Base-by-base conservation (phyloP, 2,329 filamentous ascomycete species). In the Tolypocladium tundrense region DNA sequence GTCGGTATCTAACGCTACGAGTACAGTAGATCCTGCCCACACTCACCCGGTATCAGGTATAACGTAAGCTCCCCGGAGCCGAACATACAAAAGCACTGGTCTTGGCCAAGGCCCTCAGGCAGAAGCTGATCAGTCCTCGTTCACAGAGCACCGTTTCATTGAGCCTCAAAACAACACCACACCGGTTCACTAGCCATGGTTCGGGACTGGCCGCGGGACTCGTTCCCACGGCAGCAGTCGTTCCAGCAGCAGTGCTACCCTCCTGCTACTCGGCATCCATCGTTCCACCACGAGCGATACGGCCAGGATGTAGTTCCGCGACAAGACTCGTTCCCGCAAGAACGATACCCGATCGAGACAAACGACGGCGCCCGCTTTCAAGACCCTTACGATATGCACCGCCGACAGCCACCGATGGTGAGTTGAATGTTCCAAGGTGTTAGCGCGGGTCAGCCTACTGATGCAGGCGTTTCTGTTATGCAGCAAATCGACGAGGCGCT, bases 401-500 rank as follows among this genome's bases (percentile, higher is more conserved):
- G 71, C 54, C 71, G 73, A 19, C 69, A 72, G 43, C 72, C 72
- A 21, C 73, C 72, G 16, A 72, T 74, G 71, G 75, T 77, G 67
- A 64, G 65, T 64, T 27, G 13, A 24, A 40, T 24, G 21, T 21
- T 42, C 19, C 31, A 52, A n/a, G 4, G 5, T 13, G 16, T 37
- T 37, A 10, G 19, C 31, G 31, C 19, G 10, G 11, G 31, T n/a
- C 19, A 48, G 41, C 19, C 27, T 33, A 3, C 39, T 60, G 54
- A 33, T 21, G 43, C 52, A 35, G 43, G 33, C 31, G 11, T 39
- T 39, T 39, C 60, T 62, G 42, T 19, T 33, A 4, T 19, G 54
- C 50, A 81, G 78, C 70, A 78, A 64, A 80, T 84, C 40, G 76
- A 77, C 40, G 74, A 77, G 60, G 80, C 78, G 33, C 69, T 85